A percentile compares a stretch with the other conserved stretches of the same genome.
Evolutionary conservation across 305 asterid genomes (phyloP).

Genomic region (Rubia balearica): DNA sequence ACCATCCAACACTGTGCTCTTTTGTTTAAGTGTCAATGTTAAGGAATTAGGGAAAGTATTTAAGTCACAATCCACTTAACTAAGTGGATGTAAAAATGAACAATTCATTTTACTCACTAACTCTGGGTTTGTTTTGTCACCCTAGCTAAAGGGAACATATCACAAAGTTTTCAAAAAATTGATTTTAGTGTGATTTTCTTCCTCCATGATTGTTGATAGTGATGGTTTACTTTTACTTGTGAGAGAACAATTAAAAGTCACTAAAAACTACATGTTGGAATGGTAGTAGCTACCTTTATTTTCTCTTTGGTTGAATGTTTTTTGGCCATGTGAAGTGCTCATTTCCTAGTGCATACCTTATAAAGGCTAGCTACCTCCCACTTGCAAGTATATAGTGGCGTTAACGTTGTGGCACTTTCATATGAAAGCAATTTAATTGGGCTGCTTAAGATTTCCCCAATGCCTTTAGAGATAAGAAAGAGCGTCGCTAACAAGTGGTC

Average conservation of each 20-base stretch:
- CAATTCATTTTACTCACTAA: too few relatives aligned
- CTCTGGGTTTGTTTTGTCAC: too few relatives aligned
- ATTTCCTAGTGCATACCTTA: background rate
- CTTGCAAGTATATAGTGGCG: background rate
- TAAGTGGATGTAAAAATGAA: too few relatives aligned
- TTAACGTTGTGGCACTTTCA: conserved; percentile 12
- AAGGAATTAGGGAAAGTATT: too few relatives aligned
- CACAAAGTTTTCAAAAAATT: too few relatives aligned
- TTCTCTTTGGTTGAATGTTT: background rate
- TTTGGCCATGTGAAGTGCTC: background rate
- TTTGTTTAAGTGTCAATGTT: too few relatives aligned
- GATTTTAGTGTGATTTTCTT: too few relatives aligned
- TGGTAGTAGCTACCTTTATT: background rate
- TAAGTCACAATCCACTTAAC: too few relatives aligned
- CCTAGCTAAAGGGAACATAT: too few relatives aligned
- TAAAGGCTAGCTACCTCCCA: conserved; percentile 3
- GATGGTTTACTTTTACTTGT: background rate
- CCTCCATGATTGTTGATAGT: background rate
- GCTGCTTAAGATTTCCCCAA: background rate
- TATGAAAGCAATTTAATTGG: background rate
- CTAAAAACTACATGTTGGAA: background rate
- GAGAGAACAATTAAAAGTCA: background rate
- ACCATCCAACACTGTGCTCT: too few relatives aligned
- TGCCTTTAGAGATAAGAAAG: background rate
- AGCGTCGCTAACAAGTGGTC: conserved; percentile 1